Base-by-base conservation (phyloP, 139 green algal genomes). In the Prasinococcaceae sp. region DNA sequence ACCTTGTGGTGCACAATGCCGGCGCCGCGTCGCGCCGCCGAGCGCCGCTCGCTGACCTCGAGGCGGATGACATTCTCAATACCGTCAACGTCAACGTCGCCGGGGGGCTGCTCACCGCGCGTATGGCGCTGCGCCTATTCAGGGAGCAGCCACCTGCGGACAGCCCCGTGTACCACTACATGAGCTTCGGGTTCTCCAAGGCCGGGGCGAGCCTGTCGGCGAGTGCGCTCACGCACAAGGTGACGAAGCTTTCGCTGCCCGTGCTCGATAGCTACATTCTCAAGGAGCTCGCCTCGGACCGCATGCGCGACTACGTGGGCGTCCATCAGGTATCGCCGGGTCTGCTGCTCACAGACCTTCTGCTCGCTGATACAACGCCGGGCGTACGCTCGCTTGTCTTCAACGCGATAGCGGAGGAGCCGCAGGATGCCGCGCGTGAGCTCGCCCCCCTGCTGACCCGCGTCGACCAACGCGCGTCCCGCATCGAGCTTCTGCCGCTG, bases 321-420 rank as follows among this genome's bases (percentile, higher is more conserved):
- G 25, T 53, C 16, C 46, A 53, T 22, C 26, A 25, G 22, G 22
- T 53, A 22, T 39, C 25, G 16, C 46, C 46, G 16, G 46, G 46
- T n/a, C 26, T 53, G 26, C 16, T 53, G 20, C 46, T 53, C 17
- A 53, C 46, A 8, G 46, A 53, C 23, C 46, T 53, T 38, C 46
- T 53, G 16, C 46, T 53, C 33, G 33, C 33, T 20, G 33, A 41
- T 14, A 41, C 33, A 12, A 14, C 12, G 12, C 12, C 33, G 12
- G 33, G 33, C 14, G 33, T 41, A 14, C 12, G 14, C 12, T 41
- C 33, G 12, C 33, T 41, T 14, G 33, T 41, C 12, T 41, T 41
- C 33, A 41, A 41, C 33, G 33, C 33, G 12, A 41, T 41, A 20
- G 33, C 33, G 33, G 33, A 41, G 33, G 33, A 41, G 14, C 33